Conservation (phyloP, 1,139 yeast species). For the Pichia sp. region DNA sequence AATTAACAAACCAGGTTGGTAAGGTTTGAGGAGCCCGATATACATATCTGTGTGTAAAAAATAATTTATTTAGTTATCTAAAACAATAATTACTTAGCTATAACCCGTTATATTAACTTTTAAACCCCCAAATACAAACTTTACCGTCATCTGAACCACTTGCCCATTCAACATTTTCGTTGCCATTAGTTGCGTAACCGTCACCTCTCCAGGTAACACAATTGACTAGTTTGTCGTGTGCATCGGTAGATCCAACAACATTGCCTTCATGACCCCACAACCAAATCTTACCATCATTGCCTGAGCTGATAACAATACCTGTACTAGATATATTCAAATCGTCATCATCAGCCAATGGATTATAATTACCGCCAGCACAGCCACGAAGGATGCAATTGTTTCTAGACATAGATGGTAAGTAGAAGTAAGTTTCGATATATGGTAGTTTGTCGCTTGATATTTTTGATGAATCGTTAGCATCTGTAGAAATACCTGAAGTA, state of each 20-base stretch:
- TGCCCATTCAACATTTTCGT: constrained; percentile 29
- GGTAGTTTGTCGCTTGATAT: constrained; percentile 12
- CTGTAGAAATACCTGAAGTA: constrained; percentile 7
- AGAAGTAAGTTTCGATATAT: constrained; percentile 16
- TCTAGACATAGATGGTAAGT: constrained; percentile 14
- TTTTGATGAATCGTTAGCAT: not conserved
- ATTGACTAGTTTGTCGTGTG: constrained; percentile 69
- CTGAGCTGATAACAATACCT: constrained; percentile 76
- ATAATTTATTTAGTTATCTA: no score
- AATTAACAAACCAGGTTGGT: no score
- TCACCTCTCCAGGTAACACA: constrained; percentile 72
- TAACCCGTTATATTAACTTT: not conserved
- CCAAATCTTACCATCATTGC: constrained; percentile 78
- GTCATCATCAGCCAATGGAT: not conserved
- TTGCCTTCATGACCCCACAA: constrained; percentile 82
- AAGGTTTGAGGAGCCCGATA: no score
- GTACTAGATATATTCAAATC: constrained; percentile 35
- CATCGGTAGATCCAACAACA: constrained; percentile 58
- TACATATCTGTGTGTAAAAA: no score
- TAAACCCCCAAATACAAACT: constrained; percentile 64
- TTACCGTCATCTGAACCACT: constrained; percentile 82
- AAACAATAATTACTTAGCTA: not conserved
- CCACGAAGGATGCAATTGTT: constrained; percentile 67
- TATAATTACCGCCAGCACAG: constrained; percentile 53
- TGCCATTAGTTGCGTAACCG: constrained; percentile 6